phyloP scores from a whole-genome alignment of 2,329 filamentous ascomycete species.

The Xylaria digitata region DNA sequence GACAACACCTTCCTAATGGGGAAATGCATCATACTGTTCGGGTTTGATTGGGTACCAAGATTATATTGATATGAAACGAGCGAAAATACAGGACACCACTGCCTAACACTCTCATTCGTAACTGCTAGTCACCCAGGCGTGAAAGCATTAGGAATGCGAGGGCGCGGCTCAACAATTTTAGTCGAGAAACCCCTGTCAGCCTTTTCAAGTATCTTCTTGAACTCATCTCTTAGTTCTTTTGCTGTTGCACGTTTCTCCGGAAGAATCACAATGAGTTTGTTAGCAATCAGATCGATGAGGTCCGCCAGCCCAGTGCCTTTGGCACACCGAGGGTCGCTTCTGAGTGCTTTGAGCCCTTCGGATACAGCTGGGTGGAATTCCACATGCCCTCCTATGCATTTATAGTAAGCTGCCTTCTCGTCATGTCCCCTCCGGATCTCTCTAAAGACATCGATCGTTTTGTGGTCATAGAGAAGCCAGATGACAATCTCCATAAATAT shows the following conservation, averaged over 20 bases:
- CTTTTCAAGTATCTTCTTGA: slow-evolving; percentile 1
- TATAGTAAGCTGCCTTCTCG: slow-evolving; percentile 16
- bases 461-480: slow-evolving; percentile 21
- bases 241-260: not conserved
- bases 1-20: not conserved
- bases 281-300: slow-evolving; percentile 15
- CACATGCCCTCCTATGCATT: not conserved
- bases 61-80: slow-evolving; percentile 1
- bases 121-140: not conserved
- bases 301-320: slow-evolving; percentile 7
- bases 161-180: not conserved
- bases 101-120: slow-evolving; percentile 12
- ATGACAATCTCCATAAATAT: slow-evolving; percentile 30
- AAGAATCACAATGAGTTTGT: slow-evolving; percentile 23
- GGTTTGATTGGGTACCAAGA: not conserved
- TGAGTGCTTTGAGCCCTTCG: not conserved
- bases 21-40: not conserved
- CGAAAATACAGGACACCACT: not conserved
- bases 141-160: slow-evolving; percentile 2
- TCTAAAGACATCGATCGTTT: slow-evolving; percentile 21
- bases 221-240: slow-evolving; percentile 2
- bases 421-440: not conserved
- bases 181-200: slow-evolving; percentile 1
- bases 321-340: slow-evolving; percentile 14
- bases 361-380: slow-evolving; percentile 8